These are phyloP conservation scores for Chimonanthus salicifolius DNA, from an alignment of 164 flowering plant genomes.

Conservation along the genomic window DNA sequence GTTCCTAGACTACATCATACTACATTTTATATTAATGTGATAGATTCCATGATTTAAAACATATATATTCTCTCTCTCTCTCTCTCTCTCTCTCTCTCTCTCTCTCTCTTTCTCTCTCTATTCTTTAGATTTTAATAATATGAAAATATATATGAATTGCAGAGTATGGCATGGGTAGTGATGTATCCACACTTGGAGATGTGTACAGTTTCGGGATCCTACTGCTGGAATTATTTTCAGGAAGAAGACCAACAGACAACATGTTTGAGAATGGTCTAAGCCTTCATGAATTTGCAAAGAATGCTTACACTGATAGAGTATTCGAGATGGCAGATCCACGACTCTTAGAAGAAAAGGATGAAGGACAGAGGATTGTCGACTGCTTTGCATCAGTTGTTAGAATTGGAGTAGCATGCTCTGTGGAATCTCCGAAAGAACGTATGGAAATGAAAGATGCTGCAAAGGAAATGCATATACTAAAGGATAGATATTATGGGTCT, in stretches of 20 bases:
- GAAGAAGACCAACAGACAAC: slow-evolving; percentile 43
- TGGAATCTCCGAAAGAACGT: slow-evolving; percentile 5
- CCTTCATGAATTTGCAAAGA: too few relatives aligned
- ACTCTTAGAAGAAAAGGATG: too few relatives aligned
- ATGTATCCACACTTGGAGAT: slow-evolving; percentile 73
- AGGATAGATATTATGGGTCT: background rate
- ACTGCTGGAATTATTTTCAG: slow-evolving; percentile 53
- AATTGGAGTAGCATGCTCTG: slow-evolving; percentile 7
- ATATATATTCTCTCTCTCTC: background rate
- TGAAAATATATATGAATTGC: slow-evolving; percentile 9
- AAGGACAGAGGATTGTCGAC: background rate
- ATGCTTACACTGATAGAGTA: background rate
- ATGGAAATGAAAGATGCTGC: slow-evolving; percentile 4
- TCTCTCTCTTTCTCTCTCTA: background rate
- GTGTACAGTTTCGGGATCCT: slow-evolving; percentile 80
- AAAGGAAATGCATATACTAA: background rate
- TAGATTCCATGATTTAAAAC: background rate
- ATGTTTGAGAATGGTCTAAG: too few relatives aligned
- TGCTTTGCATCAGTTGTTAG: slow-evolving; percentile 4
- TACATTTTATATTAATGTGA: background rate
- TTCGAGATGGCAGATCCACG: too few relatives aligned
- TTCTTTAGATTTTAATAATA: background rate
- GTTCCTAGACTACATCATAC: background rate
- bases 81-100: too few relatives aligned
- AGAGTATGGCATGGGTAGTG: slow-evolving; percentile 74